Base-by-base conservation (phyloP, 306 rosid species). In the Glycine latifolia region DNA sequence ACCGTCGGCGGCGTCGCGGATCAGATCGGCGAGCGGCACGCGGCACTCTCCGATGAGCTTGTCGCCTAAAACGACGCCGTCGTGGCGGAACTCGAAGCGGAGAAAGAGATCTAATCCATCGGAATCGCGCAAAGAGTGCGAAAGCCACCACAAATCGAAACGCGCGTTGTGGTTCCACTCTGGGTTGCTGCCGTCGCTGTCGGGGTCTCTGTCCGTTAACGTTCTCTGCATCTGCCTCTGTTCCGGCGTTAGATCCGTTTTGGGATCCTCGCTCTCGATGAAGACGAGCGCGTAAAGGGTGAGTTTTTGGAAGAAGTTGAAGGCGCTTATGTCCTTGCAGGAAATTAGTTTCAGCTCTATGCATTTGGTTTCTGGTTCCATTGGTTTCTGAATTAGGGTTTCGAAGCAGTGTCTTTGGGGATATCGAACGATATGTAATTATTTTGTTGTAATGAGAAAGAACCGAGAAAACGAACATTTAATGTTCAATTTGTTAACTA, bases 221-320 rank as follows among this genome's bases (percentile, higher is more conserved):
- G 91, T 86, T 53, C 69, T 70, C 78, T 89, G 87, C 3, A 9
- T 49, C 46, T 89, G 91, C 11, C 6, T 77, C 12, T 79, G 74
- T 14, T 77, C 13, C 0, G 55, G 48, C 2, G 61, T 76, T 13
- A 89, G 74, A 7, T 82, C 6, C 8, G 13, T 71, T 0, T 49
- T 49, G 1, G 87, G 71, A 31, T 90, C 82, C 7, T 81, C 62
- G 76, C 79, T 83, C 8, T 58, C 82, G 46, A 92, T 52, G 68
- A 81, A 85, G 61, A 79, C 87, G 43, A 74, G 54, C 0, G 87
- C 85, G 77, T 88, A 90, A 13, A 84, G 20, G 0, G 90, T 84
- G 67, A 92, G 93, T 75, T 90, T 92, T 87, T 90, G 93, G 52
- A 92, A 92, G 76, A 92, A 90, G 70, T 89, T 89, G 91, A 89